These are phyloP conservation scores for Moesziomyces sp. DNA, from an alignment of 1,284 basidiomycete genomes.

Conservation along the genomic window DNA sequence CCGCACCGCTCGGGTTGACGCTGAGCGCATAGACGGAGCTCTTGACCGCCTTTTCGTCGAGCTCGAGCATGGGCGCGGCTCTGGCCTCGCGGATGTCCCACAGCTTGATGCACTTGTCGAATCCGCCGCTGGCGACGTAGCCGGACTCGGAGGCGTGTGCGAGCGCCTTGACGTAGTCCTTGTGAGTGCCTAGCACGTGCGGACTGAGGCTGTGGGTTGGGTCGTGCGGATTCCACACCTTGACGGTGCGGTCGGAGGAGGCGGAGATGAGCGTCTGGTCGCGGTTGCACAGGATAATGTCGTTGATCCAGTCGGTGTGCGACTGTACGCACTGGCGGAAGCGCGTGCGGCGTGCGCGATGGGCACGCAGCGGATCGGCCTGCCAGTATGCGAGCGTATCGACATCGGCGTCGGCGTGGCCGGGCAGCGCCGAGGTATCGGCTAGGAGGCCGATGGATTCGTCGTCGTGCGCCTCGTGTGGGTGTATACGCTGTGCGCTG, in stretches of 20 bases:
- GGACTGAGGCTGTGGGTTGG: constrained; percentile 73
- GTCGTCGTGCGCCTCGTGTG: constrained; percentile 13
- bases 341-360: constrained; percentile 20
- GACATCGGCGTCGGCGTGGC: constrained; percentile 2
- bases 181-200: constrained; percentile 82
- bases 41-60: constrained; percentile 42
- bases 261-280: constrained; percentile 95
- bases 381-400: constrained; percentile 38
- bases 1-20: constrained; percentile 77
- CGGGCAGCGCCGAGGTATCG: constrained; percentile 22
- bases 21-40: constrained; percentile 67
- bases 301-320: constrained; percentile 92
- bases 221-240: constrained; percentile 90
- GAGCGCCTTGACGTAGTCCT: constrained; percentile 87
- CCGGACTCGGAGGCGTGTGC: constrained; percentile 53
- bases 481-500: constrained; percentile 12
- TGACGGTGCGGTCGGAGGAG: constrained; percentile 93
- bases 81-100: constrained; percentile 73
- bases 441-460: constrained; percentile 26
- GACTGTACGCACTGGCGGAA: constrained; percentile 62
- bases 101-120: constrained; percentile 90
- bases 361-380: constrained; percentile 40
- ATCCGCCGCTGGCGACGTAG: constrained; percentile 84
- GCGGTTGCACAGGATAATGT: constrained; percentile 88
- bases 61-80: constrained; percentile 56